Evolutionary conservation across 1,284 basidiomycete genomes (phyloP), one percentile per base, ranked within the genome.

Genomic region (Naganishia sp.): DNA sequence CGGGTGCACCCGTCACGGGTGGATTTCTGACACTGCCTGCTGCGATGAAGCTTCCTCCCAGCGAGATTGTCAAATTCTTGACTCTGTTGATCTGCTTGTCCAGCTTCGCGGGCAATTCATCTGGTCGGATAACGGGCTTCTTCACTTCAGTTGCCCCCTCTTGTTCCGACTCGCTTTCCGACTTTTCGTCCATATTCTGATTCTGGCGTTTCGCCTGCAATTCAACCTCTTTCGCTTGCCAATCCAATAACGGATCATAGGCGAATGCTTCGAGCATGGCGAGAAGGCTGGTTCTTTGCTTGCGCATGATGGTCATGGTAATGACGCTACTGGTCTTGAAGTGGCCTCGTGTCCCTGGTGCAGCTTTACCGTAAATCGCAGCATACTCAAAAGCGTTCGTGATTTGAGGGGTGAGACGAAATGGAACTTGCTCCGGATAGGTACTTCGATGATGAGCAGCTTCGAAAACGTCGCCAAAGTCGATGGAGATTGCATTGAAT

Each of bases 161-260:
- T 28, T 25, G 21, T 18, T 6, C 17, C 18, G 47, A 2, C 21
- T 41, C 23, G 15, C 21, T 32, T 11, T 42, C 57, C 6, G 47
- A 5, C 45, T 51, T 31, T 11, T 61, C 57, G 35, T 61, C 57
- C 6, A 32, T 46, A 18, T 35, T 31, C 13, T 39, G 35, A 39
- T 39, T 39, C 13, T 39, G 35, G 35, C 35, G 35, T 25, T 61
- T 61, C 10, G 46, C 47, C 21, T 61, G 60, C 2, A 63, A 55
- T 39, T 55, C 54, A 15, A 58, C 53, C 25, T 61, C 63, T 21
- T 73, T 67, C 46, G 74, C 77, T 45, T 74, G 76, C 91, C 91
- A 94, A 73, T 90, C 92, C 76, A 93, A 90, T 64, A 94, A 81
- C 13, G 91, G 91, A 75, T 94, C 91, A 72, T 93, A 93, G 17